Evolutionary conservation across 495 filamentous ascomycete genomes (phyloP), one percentile per base, ranked within the genome.

Genomic region (Aspergillus haitiensis): DNA sequence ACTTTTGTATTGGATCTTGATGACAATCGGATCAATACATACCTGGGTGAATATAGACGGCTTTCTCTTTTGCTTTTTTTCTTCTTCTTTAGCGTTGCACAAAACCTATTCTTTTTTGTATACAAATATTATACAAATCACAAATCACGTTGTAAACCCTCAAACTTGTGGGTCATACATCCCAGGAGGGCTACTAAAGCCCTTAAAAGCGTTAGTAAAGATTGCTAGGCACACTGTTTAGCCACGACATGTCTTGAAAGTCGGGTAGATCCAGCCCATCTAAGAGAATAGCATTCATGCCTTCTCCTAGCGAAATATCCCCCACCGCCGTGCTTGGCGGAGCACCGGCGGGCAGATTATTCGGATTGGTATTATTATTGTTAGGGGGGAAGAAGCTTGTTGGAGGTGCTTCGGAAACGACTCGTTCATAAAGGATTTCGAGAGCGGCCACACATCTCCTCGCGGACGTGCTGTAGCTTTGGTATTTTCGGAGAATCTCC

Each of bases 171-270:
- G 21, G 21, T 27, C 21, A 1, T 1, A 27, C 3, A 3, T 27
- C 21, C 21, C 21, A 27, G 21, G 21, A 27, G 21, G 21, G 21
- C 21, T 27, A 27, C 21, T 3, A 27, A 3, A 27, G 21, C 21
- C 21, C 21, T 27, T 40, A 4, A 2, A 40, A 40, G 13, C 3
- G 13, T 18, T 47, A 68, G 32, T 63, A 70, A 1, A 75, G 52
- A 57, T 67, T 72, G 45, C 70, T 75, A 5, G 73, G 71, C 10
- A 75, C 73, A 34, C 73, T 75, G 27, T 75, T 72, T 3, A 75
- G 44, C 73, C 73, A 75, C 13, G 71, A 74, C 71, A 75, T 75
- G 51, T 75, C 71, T 46, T 72, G 71, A 40, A 75, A 72, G 36
- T 75, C 73, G 1, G 67, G 63, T 3, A 72, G 40, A 27, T 75